Evolutionary conservation across 345 rosid species (phyloP).

Genomic region (Heritiera fomes): DNA sequence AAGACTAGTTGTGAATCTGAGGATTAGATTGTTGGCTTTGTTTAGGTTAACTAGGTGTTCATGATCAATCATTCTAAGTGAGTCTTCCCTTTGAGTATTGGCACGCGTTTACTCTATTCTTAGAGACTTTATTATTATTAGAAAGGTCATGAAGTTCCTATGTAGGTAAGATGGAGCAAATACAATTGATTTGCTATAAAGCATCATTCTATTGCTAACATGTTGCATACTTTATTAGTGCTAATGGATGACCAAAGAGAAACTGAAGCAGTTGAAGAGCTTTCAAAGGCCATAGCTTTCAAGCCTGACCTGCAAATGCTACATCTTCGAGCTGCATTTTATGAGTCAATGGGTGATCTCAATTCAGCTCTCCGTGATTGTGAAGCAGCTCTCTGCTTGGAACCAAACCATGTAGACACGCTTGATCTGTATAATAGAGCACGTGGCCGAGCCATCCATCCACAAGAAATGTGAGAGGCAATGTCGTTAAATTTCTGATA

Average conservation of each 20-base stretch:
- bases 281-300: conserved; percentile 77
- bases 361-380: conserved; percentile 66
- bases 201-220: conserved; percentile 2
- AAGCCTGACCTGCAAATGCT: conserved; percentile 85
- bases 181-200: too few relatives aligned
- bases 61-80: neutral
- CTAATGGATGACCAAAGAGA: conserved; percentile 90
- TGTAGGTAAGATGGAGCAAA: neutral
- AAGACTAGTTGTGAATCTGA: neutral
- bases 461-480: conserved; percentile 31
- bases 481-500: neutral
- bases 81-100: neutral
- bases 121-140: neutral
- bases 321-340: conserved; percentile 91
- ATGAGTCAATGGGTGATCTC: conserved; percentile 69
- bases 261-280: conserved; percentile 81
- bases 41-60: too few relatives aligned
- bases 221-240: conserved; percentile 39
- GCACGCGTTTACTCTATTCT: neutral
- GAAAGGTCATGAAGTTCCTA: neutral
- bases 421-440: conserved; percentile 69
- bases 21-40: too few relatives aligned
- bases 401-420: conserved; percentile 70
- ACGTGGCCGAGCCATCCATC: conserved; percentile 39
- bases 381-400: conserved; percentile 88